Conservation (phyloP, 179 eudicot species). For the Actinidia chinensis region DNA sequence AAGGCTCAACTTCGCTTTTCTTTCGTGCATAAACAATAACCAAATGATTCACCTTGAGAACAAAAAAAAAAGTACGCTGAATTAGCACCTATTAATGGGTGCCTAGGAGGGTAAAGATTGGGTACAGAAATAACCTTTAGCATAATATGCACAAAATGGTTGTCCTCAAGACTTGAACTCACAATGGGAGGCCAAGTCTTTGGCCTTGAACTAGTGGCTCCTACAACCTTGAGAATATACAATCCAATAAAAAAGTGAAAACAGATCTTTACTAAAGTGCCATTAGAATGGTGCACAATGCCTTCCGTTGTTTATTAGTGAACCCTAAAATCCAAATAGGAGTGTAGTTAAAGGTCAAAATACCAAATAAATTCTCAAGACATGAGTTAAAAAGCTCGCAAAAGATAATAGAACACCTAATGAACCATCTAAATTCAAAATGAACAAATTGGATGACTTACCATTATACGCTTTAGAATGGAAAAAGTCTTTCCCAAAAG, state of each 20-base stretch:
- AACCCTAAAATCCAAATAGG: not conserved
- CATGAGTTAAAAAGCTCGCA: not conserved
- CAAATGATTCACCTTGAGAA: not conserved
- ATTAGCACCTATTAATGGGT: not conserved
- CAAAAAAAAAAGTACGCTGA: not conserved
- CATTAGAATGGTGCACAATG: not conserved
- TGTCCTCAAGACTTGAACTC: too few species aligned
- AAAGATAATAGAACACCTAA: not conserved
- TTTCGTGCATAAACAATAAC: not conserved
- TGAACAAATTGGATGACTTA: conserved; percentile 31
- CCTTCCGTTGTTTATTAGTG: not conserved
- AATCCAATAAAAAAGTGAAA: too few species aligned
- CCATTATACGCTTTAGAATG: conserved; percentile 97
- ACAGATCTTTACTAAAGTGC: too few species aligned
- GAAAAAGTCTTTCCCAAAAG: conserved; percentile 50
- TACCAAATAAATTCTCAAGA: not conserved
- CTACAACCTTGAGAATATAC: too few species aligned
- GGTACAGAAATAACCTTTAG: too few species aligned
- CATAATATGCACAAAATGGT: too few species aligned
- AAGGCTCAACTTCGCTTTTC: not conserved
- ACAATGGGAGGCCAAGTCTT: too few species aligned
- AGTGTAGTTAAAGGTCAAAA: not conserved
- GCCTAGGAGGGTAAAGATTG: not conserved
- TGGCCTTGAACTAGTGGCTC: too few species aligned
- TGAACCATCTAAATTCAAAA: not conserved